Evolutionary conservation across 179 eudicot species (phyloP).

Genomic region (Beta macrorhiza): DNA sequence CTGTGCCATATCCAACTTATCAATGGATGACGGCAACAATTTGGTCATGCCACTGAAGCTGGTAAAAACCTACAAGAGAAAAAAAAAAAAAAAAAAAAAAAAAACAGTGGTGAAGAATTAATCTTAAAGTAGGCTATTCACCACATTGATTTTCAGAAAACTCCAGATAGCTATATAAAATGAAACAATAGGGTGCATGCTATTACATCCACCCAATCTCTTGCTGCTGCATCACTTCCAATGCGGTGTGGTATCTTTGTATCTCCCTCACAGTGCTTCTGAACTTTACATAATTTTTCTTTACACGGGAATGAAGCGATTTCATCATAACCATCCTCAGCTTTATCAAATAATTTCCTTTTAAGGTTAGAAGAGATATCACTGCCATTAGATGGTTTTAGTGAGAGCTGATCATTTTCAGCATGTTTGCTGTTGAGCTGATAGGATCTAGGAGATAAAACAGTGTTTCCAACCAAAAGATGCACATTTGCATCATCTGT

Average conservation of each 20-base stretch:
- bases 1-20: conserved; percentile 47
- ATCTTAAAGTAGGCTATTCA: conserved; percentile 8
- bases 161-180: conserved; percentile 14
- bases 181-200: conserved; percentile 20
- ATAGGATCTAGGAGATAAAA: conserved; percentile 31
- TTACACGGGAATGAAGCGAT: conserved; percentile 25
- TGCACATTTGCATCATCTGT: conserved; percentile 20
- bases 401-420: conserved; percentile 10
- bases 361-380: conserved; percentile 39
- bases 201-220: conserved; percentile 57
- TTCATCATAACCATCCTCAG: conserved; percentile 34
- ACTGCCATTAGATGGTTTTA: conserved; percentile 24
- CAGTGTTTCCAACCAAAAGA: conserved; percentile 23
- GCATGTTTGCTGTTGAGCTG: conserved; percentile 27
- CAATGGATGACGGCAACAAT: conserved; percentile 40
- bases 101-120: conserved; percentile 3
- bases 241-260: conserved; percentile 18
- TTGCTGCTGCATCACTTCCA: conserved; percentile 33
- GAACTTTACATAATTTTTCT: conserved; percentile 43
- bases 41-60: conserved; percentile 44
- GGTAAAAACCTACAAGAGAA: conserved; percentile 54
- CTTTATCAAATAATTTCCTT: conserved; percentile 44
- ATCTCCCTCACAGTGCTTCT: conserved; percentile 23
- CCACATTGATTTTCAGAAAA: neutral
- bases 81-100: neutral